A percentile compares a stretch with the other conserved stretches of the same genome.
phyloP scores from a whole-genome alignment of 2,329 filamentous ascomycete species.

The Chrysoporthe deuterocubensis region DNA sequence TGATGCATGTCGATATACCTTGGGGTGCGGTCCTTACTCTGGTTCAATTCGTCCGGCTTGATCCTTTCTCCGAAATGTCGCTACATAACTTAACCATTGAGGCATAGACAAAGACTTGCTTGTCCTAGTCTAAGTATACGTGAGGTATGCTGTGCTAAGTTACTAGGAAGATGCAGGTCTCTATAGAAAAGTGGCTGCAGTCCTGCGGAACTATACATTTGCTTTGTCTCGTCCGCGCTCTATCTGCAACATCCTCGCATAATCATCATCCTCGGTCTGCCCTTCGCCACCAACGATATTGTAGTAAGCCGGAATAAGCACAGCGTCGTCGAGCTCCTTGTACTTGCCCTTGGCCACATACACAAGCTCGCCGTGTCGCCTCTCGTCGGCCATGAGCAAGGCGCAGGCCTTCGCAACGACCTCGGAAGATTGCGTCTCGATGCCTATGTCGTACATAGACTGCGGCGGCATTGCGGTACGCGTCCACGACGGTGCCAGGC shows the following conservation, averaged over 20 bases:
- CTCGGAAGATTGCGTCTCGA: conserved; percentile 37
- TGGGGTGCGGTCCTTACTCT: too few relatives aligned
- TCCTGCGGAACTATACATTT: not conserved
- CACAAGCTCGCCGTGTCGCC: not conserved
- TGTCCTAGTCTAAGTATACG: not conserved
- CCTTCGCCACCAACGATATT: not conserved
- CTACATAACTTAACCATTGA: not conserved
- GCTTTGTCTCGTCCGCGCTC: not conserved
- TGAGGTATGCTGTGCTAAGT: not conserved
- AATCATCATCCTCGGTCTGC: not conserved
- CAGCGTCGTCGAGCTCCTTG: not conserved
- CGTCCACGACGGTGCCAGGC: conserved; percentile 40
- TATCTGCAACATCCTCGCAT: not conserved
- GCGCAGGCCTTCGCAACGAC: conserved; percentile 37
- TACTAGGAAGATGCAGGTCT: not conserved
- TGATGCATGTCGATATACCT: too few relatives aligned
- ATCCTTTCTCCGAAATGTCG: not conserved
- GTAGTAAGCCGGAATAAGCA: not conserved
- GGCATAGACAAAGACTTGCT: not conserved
- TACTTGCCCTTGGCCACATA: not conserved
- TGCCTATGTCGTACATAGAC: conserved; percentile 35
- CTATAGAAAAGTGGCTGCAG: not conserved
- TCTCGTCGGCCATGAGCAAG: conserved; percentile 32
- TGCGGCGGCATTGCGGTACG: conserved; percentile 37
- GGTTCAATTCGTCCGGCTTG: too few relatives aligned